Base-by-base conservation (phyloP, 2,329 filamentous ascomycete species). In the Aspergillus sp. region DNA sequence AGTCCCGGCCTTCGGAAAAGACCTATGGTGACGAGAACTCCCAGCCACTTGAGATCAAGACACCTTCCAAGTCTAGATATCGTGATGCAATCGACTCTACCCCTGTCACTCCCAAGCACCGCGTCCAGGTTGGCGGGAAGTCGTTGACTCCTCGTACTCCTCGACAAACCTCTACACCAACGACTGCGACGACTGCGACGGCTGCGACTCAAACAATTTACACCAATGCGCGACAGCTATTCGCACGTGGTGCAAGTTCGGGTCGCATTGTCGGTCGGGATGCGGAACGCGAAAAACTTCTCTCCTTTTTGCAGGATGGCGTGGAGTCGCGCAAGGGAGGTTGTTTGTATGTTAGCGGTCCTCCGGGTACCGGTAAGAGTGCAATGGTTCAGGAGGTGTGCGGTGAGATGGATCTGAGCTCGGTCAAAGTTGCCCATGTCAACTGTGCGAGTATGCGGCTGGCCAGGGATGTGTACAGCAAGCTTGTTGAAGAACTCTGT, bases 371-470 rank as follows among this genome's bases (percentile, higher is more conserved):
- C 0, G 94, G 94, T 50, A 99, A 99, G 76, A 97, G 92, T 70
- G 94, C 94, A 26, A 87, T 97, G 78, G 85, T 97, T 56, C 86
- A 86, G 57, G 87, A 95, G 67, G 83, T 95, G 47, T 88, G 88
- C 45, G 76, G 83, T 45, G 78, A 84, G 41, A 73, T 87, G 45
- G 74, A 76, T 32, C 74, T 79, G 14, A 64, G 71, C 11, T 71
- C 71, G 3, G 76, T 94, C 49, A 85, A 83, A 63, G 85, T 86
- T 49, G 85, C 86, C 2, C 93, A 92, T 65, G 82, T 99, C 78
- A 99, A 99, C 70, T 99, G 94, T 73, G 96, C 96, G 86, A 96
- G 92, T 72, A 86, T 96, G 72, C 95, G 94, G 65, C 90, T 85
- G 32, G 89, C 91, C 2, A 86, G 85, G 59, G 92, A 96, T 66